These are phyloP conservation scores for Calonectria fujianensis DNA, from an alignment of 2,329 filamentous ascomycete genomes.

Conservation along the genomic window DNA sequence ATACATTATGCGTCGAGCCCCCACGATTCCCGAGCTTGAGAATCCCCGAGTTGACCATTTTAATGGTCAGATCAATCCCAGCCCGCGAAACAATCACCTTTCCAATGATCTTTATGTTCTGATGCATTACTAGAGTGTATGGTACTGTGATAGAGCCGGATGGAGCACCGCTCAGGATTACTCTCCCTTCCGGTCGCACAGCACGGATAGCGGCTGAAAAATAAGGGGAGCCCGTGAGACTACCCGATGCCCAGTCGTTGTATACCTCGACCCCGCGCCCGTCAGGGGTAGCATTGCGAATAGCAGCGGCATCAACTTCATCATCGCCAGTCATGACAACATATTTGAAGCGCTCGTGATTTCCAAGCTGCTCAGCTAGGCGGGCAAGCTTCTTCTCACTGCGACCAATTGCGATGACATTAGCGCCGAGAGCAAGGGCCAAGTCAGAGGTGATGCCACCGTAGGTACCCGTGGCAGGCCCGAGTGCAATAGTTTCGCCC, in stretches of 20 bases:
- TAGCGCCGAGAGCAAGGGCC: constrained; percentile 1
- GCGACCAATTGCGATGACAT: constrained; percentile 8
- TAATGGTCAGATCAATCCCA: constrained; percentile 5
- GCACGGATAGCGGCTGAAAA: background rate
- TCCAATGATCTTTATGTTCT: constrained; percentile 8
- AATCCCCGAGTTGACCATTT: background rate
- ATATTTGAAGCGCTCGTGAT: constrained; percentile 1
- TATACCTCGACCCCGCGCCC: background rate
- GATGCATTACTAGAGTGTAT: background rate
- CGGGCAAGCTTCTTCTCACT: background rate
- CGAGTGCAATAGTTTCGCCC: constrained; percentile 2
- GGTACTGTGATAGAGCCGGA: background rate
- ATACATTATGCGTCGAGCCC: background rate
- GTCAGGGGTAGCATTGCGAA: background rate
- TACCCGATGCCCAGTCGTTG: background rate
- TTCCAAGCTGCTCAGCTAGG: background rate
- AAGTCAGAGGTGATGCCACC: constrained; percentile 10
- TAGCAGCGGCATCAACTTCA: background rate
- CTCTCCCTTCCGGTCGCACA: background rate
- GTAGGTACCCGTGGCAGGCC: background rate
- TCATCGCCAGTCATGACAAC: constrained; percentile 15
- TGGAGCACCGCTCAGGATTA: background rate
- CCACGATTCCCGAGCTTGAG: background rate
- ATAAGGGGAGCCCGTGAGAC: background rate
- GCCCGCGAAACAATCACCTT: constrained; percentile 1